Conservation (phyloP, 2,329 filamentous ascomycete genomes). For the Apiospora kogelbergensis region DNA sequence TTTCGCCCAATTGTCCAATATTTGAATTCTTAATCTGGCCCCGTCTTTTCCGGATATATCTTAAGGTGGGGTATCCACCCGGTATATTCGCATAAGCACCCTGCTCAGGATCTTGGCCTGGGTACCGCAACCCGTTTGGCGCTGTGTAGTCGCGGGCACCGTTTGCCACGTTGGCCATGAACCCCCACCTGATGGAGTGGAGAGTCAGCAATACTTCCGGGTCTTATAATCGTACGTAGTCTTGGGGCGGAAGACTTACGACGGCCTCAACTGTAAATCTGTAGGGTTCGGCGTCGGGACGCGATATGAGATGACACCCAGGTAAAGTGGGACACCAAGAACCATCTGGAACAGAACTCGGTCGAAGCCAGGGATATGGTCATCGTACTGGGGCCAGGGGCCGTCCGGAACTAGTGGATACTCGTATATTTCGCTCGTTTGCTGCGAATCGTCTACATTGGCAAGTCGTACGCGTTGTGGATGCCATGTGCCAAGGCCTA, state of each 20-base stretch:
- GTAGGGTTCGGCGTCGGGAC: not conserved
- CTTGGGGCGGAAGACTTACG: not conserved
- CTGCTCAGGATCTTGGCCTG: not conserved
- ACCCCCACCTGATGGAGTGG: not conserved
- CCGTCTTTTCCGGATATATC: too few relatives aligned
- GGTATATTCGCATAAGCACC: too few relatives aligned
- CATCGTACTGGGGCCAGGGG: not conserved
- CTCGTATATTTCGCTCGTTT: not conserved
- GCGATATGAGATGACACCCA: not conserved
- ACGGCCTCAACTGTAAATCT: accelerated
- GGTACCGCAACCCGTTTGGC: not conserved
- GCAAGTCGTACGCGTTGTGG: too few relatives aligned
- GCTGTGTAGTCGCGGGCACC: accelerated
- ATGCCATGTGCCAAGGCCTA: not conserved
- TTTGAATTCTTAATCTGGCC: too few relatives aligned
- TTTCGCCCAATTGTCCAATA: too few relatives aligned
- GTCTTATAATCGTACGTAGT: too few relatives aligned
- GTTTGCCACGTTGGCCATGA: not conserved
- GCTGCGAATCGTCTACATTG: too few relatives aligned
- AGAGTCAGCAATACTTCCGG: too few relatives aligned
- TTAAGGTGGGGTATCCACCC: too few relatives aligned
- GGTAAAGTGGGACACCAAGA: not conserved
- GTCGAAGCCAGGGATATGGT: not conserved
- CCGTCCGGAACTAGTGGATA: not conserved
- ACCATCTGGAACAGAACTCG: not conserved